Percentiles rank a stretch among this genome's conserved stretches.
Conservation (phyloP, 1,139 yeast genomes). For the Geotrichum europaeum region DNA sequence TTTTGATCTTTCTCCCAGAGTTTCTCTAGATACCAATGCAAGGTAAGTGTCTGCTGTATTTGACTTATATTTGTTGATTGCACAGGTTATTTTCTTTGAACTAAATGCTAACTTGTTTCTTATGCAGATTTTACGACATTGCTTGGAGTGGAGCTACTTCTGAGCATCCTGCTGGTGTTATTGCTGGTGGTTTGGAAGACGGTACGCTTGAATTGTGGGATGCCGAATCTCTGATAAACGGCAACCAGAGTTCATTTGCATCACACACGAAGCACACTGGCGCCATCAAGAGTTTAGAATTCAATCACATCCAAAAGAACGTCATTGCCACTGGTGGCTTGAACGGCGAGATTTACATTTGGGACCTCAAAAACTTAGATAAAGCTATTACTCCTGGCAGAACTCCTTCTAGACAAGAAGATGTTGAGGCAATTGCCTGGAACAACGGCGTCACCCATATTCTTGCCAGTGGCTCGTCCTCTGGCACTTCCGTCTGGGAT, state of each 20-base stretch:
- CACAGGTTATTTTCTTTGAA: background rate
- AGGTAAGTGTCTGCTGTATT: slow-evolving; percentile 20
- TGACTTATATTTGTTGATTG: background rate
- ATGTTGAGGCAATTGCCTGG: slow-evolving; percentile 82
- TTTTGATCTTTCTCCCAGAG: slow-evolving; percentile 43
- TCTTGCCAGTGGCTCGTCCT: slow-evolving; percentile 80
- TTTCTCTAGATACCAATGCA: slow-evolving; percentile 48
- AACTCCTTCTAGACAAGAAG: slow-evolving; percentile 72
- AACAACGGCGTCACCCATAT: slow-evolving; percentile 80
- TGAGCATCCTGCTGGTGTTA: slow-evolving; percentile 48
- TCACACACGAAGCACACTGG: slow-evolving; percentile 58
- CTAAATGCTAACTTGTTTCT: background rate
- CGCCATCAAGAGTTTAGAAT: slow-evolving; percentile 65
- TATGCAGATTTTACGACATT: slow-evolving; percentile 59
- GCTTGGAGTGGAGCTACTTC: slow-evolving; percentile 76
- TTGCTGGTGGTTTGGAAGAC: slow-evolving; percentile 88
- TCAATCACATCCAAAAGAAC: slow-evolving; percentile 68
- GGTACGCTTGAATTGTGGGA: slow-evolving; percentile 80
- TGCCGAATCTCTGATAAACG: slow-evolving; percentile 35
- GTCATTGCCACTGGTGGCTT: slow-evolving; percentile 83
- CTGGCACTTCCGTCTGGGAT: slow-evolving; percentile 94
- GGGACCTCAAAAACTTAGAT: slow-evolving; percentile 66
- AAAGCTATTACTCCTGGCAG: slow-evolving; percentile 70
- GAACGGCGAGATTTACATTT: slow-evolving; percentile 77
- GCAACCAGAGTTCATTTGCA: slow-evolving; percentile 21